These are phyloP conservation scores for Erysimum pusillum DNA, from an alignment of 441 rosid genomes.

Conservation along the genomic window DNA sequence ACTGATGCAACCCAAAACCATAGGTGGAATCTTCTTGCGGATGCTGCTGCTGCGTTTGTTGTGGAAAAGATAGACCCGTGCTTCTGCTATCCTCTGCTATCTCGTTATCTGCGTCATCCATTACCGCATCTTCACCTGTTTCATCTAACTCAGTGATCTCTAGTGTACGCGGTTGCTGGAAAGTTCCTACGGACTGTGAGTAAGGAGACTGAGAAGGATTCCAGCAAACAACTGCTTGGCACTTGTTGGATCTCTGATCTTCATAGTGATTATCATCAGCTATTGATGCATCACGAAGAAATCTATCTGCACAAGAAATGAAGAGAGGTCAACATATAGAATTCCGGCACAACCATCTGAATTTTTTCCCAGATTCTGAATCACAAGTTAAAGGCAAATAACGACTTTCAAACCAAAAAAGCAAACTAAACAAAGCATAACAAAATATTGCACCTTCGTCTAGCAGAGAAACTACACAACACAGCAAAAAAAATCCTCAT, in stretches of 20 bases:
- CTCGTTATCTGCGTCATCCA: conserved; percentile 53
- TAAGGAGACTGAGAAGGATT: conserved; percentile 51
- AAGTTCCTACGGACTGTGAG: conserved; percentile 15
- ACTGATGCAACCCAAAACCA: conserved; percentile 50
- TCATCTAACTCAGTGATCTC: conserved; percentile 63
- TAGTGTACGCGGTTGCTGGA: conserved; percentile 32
- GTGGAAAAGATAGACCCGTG: conserved; percentile 11
- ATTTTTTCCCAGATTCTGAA: not conserved
- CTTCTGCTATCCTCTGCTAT: conserved; percentile 51
- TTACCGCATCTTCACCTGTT: conserved; percentile 47
- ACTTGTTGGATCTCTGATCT: conserved; percentile 18
- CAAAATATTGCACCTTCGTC: not conserved
- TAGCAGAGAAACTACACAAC: not conserved
- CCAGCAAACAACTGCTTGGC: conserved; percentile 78
- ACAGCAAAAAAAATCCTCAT: not conserved
- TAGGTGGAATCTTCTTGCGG: conserved; percentile 32
- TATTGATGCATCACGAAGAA: conserved; percentile 39
- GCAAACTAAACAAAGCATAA: not conserved
- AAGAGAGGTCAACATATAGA: not conserved
- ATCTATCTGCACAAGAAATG: conserved; percentile 51
- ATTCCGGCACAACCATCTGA: not conserved
- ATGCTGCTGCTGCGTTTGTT: not conserved
- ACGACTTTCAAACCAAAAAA: not conserved
- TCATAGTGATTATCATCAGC: not conserved
- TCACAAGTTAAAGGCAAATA: not conserved